Evolutionary conservation across 305 asterid genomes (phyloP), one percentile per base, ranked within the genome.

Genomic region (Fraxinus nigra): DNA sequence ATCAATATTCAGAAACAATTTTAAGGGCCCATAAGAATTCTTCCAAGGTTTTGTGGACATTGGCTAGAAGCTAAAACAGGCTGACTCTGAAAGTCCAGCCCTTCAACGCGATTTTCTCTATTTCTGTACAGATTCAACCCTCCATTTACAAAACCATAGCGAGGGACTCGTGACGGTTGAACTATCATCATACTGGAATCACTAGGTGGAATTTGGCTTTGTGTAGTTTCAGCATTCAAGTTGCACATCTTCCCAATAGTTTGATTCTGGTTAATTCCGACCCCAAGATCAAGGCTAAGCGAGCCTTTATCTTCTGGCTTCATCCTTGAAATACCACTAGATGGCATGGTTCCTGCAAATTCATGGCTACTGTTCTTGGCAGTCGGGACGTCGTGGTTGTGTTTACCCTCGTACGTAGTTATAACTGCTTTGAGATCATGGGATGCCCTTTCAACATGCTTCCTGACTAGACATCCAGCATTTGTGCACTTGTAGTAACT

Each of bases 371-470:
- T 92, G 87, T 88, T 91, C 85, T 88, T 89, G 59, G 95, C 94
- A 59, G 89, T 88, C 0, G 98, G 98, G 75, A 96, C 94, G 22
- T 94, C 96, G 8, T 96, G 98, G 88, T 91, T 92, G 93, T 94
- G 99, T 86, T 94, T 96, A 14, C 99, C 98, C 83, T 96, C 99
- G 8, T 96, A 96, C 4, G 99, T 94, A 35, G 99, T 96, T 81
- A 96, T 96, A 63, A 96, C 99, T 65, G 98, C 97, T 90, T 92
- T 94, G 9, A 97, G 97, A 85, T 96, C 99, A 65, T 95, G 97
- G 10, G 97, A 94, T 33, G 99, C 99, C 88, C 99, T 90, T 82
- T 95, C 99, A 78, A 95, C 99, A 16, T 94, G 99, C 86, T 95
- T 95, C 86, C 99, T 87, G 76, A 96, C 99, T 0, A 94, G 97